A percentile compares a stretch with the other conserved stretches of the same genome.
Conservation (phyloP, 345 rosid species). For the Hevea brasiliensis region DNA sequence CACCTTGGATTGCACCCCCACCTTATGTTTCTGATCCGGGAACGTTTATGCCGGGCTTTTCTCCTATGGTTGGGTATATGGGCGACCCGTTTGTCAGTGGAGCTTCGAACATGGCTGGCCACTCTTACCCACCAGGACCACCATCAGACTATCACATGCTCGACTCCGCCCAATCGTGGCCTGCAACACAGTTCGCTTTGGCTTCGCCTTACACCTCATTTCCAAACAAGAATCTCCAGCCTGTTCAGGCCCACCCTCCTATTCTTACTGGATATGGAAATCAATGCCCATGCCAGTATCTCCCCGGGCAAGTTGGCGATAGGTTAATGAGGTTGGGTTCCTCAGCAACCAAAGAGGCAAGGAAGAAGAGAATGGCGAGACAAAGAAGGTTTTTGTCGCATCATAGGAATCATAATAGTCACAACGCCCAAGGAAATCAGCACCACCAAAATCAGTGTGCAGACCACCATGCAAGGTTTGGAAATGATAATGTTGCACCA, state of each 20-base stretch:
- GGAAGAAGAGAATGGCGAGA: slow-evolving; percentile 98
- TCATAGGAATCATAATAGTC: slow-evolving; percentile 35
- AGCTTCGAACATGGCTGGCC: slow-evolving; percentile 28
- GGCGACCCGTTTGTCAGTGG: slow-evolving; percentile 41
- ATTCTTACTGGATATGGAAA: slow-evolving; percentile 53
- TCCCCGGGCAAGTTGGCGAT: slow-evolving; percentile 47
- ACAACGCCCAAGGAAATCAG: slow-evolving; percentile 31
- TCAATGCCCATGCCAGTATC: slow-evolving; percentile 52
- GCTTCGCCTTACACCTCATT: slow-evolving; percentile 34
- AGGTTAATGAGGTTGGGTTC: slow-evolving; percentile 57
- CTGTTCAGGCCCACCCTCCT: slow-evolving; percentile 12
- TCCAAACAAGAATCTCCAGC: slow-evolving; percentile 32
- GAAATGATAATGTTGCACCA: slow-evolving; percentile 32
- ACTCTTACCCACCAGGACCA: slow-evolving; percentile 31
- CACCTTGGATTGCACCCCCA: slow-evolving; percentile 44
- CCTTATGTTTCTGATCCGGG: slow-evolving; percentile 37
- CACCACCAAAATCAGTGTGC: slow-evolving; percentile 36
- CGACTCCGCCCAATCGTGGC: slow-evolving; percentile 49
- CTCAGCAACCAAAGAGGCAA: slow-evolving; percentile 86
- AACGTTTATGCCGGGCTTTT: slow-evolving; percentile 31
- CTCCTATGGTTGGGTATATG: slow-evolving; percentile 41
- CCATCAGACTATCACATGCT: slow-evolving; percentile 41
- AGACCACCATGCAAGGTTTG: slow-evolving; percentile 44
- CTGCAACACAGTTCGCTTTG: slow-evolving; percentile 44
- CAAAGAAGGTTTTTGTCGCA: slow-evolving; percentile 72